A percentile compares a stretch with the other conserved stretches of the same genome.
Conservation (phyloP, 2,329 filamentous ascomycete genomes). For the Amesomyces nigricolor region DNA sequence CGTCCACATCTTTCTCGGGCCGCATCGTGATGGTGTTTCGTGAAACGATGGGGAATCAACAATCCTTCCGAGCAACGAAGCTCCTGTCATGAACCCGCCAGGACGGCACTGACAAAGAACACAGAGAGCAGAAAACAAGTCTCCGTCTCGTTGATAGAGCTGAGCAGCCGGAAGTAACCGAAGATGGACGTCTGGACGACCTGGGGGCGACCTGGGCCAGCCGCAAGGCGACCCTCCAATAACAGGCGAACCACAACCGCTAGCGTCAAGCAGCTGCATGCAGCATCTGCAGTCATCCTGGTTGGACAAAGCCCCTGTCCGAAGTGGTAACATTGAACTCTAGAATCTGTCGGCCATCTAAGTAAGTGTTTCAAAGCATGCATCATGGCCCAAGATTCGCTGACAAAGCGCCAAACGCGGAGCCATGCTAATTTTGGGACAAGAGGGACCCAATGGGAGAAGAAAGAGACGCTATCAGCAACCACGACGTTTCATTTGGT, state of each 20-base stretch:
- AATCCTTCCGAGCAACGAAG: background rate
- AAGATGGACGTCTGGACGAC: background rate
- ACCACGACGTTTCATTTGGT: too few relatives aligned
- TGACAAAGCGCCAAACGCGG: background rate
- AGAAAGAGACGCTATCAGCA: too few relatives aligned
- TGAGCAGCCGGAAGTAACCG: background rate
- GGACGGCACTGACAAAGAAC: too few relatives aligned
- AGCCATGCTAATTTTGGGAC: background rate
- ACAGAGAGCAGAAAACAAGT: background rate
- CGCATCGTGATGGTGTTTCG: background rate
- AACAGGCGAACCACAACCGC: conserved; percentile 10
- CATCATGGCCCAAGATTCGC: background rate
- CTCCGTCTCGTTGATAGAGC: background rate
- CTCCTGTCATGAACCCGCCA: background rate
- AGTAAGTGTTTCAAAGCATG: too few relatives aligned
- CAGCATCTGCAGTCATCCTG: conserved; percentile 4
- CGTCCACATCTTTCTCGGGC: background rate
- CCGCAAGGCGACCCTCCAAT: conserved; percentile 20
- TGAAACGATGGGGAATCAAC: background rate
- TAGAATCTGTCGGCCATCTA: too few relatives aligned
- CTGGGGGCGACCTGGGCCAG: background rate
- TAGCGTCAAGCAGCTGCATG: background rate
- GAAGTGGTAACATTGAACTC: background rate
- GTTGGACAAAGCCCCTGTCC: background rate
- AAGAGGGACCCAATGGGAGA: too few relatives aligned